Base-by-base conservation (phyloP, 2,329 filamentous ascomycete genomes). In the Epichloe uncinata region DNA sequence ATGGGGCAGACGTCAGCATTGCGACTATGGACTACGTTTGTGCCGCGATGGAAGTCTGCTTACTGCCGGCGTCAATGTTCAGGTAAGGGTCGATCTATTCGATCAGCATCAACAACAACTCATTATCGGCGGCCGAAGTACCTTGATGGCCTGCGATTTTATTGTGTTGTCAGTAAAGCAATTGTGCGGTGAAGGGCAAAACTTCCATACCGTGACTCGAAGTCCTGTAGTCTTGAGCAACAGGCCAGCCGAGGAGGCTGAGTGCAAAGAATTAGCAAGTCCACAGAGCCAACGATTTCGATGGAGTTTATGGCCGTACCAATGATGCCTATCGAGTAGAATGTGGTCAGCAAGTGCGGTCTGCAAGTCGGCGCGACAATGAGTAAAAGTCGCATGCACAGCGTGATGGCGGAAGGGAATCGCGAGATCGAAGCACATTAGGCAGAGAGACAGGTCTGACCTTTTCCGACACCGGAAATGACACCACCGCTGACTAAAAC, bases 221-320 rank as follows among this genome's bases (percentile, higher is more conserved):
- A 60, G 55, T 20, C 59, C 59, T 9, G 53, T 52, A 2, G 58
- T 58, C 53, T 61, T 60, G 50, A 64, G 60, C 50, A 66, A 51
- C 50, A 88, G 72, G 45, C 84, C 85, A 38, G 83, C 82, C 51
- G 79, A 83, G 59, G 82, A 85, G 66, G 83, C 82, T 80, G 33
- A 36, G 26, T 16, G 42, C 26, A 22, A 48, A 15, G 30, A 35
- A 9, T 5, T 20, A 8, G 35, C 20, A 30, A 46, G 43, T 5
- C 18, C 8, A 36, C 13, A 3, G 42, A 42, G 18, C 5, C 11
- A n/a, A 34, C 20, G 8, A 35, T 8, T 16, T 13, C 26, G 16
- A 22, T 15, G 7, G 6, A 15, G 18, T n/a, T n/a, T 15, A 34
- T n/a, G 30, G 9, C 34, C 41, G 18, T 51, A 51, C 50, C 50